Evolutionary conservation across 768 basidiomycete species (phyloP).

Genomic region (Xerocomellus chrysenteron): DNA sequence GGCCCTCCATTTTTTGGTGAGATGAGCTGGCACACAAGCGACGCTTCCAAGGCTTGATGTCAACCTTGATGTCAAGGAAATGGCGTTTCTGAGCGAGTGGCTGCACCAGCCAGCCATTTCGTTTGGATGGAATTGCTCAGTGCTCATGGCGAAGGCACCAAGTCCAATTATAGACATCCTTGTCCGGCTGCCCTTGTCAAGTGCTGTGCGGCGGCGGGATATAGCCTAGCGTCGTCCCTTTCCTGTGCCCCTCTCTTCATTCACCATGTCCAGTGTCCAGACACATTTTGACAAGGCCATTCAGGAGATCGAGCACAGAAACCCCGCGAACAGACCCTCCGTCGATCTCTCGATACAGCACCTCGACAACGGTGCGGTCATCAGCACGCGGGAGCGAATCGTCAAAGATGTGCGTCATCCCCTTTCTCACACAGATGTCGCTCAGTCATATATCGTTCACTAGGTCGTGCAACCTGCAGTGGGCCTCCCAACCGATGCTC

Average conservation of each 20-base stretch:
- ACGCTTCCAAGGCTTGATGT: not conserved
- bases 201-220: not conserved
- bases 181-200: not conserved
- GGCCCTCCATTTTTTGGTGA: not conserved
- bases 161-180: constrained; percentile 19
- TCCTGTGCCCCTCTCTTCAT: constrained; percentile 9
- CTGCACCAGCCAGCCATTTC: not conserved
- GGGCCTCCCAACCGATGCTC: constrained; percentile 63
- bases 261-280: constrained; percentile 28
- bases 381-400: constrained; percentile 28
- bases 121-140: not conserved
- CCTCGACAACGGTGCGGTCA: constrained; percentile 26
- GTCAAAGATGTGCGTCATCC: constrained; percentile 23
- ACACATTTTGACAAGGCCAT: constrained; percentile 30
- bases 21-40: constrained; percentile 3
- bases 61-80: not conserved
- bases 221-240: not conserved
- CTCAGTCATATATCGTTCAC: not conserved
- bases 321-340: constrained; percentile 15
- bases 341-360: constrained; percentile 23
- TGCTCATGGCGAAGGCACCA: too few species aligned
- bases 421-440: not conserved
- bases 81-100: not conserved
- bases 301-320: constrained; percentile 31
- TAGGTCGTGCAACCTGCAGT: constrained; percentile 72